Evolutionary conservation across 176 grass and related monocot species (phyloP).

Genomic region (Chrysopogon serrulatus): DNA sequence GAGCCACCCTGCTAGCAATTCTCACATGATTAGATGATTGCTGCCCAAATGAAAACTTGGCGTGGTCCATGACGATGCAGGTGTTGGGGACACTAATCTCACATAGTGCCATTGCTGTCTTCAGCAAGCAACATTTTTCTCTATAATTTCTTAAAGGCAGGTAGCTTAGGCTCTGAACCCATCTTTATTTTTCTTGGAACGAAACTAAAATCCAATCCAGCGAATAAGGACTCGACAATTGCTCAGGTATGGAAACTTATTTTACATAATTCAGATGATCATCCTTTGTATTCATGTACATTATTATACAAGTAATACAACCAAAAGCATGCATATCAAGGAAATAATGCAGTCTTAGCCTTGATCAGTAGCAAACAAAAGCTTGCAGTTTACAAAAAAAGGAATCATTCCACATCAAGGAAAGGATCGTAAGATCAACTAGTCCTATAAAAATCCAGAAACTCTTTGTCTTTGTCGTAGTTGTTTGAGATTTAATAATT

Average conservation of each 20-base stretch:
- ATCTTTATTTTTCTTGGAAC: neutral
- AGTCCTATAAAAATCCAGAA: neutral
- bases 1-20: neutral
- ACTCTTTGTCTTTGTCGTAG: neutral
- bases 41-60: neutral
- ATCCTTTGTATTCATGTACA: neutral
- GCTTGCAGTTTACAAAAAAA: constrained; percentile 11
- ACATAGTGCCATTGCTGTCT: neutral
- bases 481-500: neutral
- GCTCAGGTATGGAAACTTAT: neutral
- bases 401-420: neutral
- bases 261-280: neutral
- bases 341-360: neutral
- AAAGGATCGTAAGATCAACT: neutral
- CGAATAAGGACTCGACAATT: neutral
- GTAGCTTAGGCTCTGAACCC: neutral
- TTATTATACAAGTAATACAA: neutral
- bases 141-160: neutral
- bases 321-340: neutral
- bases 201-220: neutral
- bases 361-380: constrained; percentile 2
- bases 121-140: neutral
- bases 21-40: constrained; percentile 3
- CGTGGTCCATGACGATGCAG: neutral
- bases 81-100: neutral